Evolutionary conservation across 2,329 filamentous ascomycete species (phyloP), one percentile per base, ranked within the genome.

Genomic region (Plenodomus lindquistii): DNA sequence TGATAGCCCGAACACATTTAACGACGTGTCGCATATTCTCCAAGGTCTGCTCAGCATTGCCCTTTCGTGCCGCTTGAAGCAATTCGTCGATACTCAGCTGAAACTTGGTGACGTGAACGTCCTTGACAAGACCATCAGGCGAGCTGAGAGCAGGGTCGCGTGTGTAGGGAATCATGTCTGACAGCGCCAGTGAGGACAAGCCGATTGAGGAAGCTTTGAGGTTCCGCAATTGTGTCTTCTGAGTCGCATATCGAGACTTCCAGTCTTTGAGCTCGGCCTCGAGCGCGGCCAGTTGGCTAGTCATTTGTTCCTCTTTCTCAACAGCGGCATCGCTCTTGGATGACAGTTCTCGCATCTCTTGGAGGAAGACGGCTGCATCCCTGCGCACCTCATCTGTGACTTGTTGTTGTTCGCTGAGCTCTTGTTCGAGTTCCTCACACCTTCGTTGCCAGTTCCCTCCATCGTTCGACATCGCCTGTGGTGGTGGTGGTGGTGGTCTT

Each of bases 31-130:
- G 96, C 85, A 97, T 93, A 60, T 87, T 85, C 37, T 94, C 88
- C 40, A 95, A 85, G 27, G 94, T 86, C 57, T 83, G 83, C 38
- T 87, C 82, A 0, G 91, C 85, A 43, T 88, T 83, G n/a, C 88
- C 84, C 27, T 81, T 80, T 41, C 92, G 85, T 16, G 91, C 91
- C 35, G 81, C 83, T 55, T 87, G 87, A 29, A 99, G 79, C 34
- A 97, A 80, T 63, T 97, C 93, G 67, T 99, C 93, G 52, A 99
- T 89, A 18, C 91, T 84, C 51, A 97, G 87, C 72, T 99, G 94
- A 77, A 96, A 97, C 66, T 90, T 92, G 42, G 93, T 97, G 57
- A 99, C 85, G 69, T 97, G 89, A 11, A 97, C 83, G 72, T 97
- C 94, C 73, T 89, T 92, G 61, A 99, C 85, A 18, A 94, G 72